Base-by-base conservation (phyloP, 805 yeast species). In the Metschnikowia matae region DNA sequence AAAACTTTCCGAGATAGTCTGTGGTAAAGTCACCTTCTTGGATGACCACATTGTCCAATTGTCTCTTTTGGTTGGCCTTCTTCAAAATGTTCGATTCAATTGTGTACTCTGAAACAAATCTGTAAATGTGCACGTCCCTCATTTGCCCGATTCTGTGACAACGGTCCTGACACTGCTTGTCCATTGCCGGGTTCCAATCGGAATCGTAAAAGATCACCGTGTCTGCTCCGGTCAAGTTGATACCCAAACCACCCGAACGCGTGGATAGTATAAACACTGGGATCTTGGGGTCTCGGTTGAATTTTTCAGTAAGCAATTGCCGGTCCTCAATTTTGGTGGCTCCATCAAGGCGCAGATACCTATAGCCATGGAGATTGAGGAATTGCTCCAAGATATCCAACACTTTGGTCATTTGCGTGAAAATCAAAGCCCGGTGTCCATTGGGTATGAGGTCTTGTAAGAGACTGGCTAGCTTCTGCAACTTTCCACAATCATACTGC, bases 131-230 rank as follows among this genome's bases (percentile, higher is more conserved):
- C 34, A 94, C 99, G 65, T 94, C 99, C 62, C 99, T 79, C 15
- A 96, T 89, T 67, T 94, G 99, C 6, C 99, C 99, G 66, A 94
- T 94, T 75, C 99, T 85, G 67, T 94, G 99, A 70, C 98, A 94
- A 67, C 99, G 84, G 70, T 94, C 99, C 69, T 94, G 99, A 71
- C 99, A 94, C 69, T 94, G 99, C 64, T 90, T 89, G 67, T 94
- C 99, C 97, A 94, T 94, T 1, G 98, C 96, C 2, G 99, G 99
- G 64, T 94, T 94, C 99, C 99, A 92, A 69, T 92, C 99, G 2
- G 97, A 89, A 68, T 94, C 99, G 66, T 95, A 94, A 70, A 94
- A 95, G 6, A 94, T 89, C 40, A 94, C 99, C 0, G 99, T 94
- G 63, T 94, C 99, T 0, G 99, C 99, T 63, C 98, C 99, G 0